phyloP scores from a whole-genome alignment of 73 alveolate genomes.

The Uronychia binucleata region DNA sequence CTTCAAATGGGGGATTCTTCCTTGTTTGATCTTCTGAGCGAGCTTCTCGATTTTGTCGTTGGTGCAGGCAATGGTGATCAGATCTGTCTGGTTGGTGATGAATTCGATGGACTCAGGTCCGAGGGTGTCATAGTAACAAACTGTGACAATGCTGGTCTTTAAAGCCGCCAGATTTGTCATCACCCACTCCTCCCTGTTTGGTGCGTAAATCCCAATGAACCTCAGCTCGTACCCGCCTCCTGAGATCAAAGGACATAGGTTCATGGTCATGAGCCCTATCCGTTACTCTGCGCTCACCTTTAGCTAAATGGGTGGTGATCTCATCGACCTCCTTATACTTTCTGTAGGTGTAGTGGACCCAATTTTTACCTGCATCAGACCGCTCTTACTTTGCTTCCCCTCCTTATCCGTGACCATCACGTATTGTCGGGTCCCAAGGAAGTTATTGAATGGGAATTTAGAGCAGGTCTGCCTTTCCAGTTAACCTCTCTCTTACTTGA shows the following conservation, averaged over 20 bases:
- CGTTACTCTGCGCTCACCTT: too few relatives aligned
- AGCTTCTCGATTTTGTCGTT: constrained; percentile 24
- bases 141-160: constrained; percentile 53
- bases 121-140: constrained; percentile 81
- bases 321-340: constrained; percentile 57
- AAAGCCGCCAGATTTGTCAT: constrained; percentile 70
- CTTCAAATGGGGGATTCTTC: constrained; percentile 40
- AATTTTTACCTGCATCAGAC: background rate
- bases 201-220: constrained; percentile 75
- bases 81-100: constrained; percentile 68
- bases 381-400: background rate
- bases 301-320: constrained; percentile 24
- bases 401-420: background rate
- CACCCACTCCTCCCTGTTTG: constrained; percentile 91
- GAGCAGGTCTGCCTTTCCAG: background rate
- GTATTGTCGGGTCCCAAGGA: background rate
- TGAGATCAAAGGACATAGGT: constrained; percentile 33
- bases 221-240: constrained; percentile 29
- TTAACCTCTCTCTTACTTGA: background rate
- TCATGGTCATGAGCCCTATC: constrained; percentile 10
- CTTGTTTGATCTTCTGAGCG: constrained; percentile 3
- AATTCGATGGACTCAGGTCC: constrained; percentile 71
- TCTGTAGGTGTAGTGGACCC: constrained; percentile 57
- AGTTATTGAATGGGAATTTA: background rate
- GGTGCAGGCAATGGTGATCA: constrained; percentile 62